Conservation (phyloP, 768 basidiomycete species). For the Termitomyces eurrhizus region DNA sequence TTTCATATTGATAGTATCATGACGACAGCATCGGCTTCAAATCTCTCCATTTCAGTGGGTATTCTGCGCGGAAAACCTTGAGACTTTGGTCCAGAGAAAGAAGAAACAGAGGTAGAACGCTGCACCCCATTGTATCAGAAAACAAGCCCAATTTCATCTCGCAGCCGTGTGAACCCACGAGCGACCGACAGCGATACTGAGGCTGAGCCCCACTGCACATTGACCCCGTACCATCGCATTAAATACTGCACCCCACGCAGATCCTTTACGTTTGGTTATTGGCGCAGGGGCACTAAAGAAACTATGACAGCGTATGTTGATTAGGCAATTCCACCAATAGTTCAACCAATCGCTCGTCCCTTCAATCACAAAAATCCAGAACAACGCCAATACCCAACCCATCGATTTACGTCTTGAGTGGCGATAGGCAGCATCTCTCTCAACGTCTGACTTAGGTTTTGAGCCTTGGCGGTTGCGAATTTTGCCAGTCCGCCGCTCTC, state of each 20-base stretch:
- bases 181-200: background rate
- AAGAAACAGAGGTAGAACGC: background rate
- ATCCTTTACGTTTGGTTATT: background rate
- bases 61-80: background rate
- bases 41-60: background rate
- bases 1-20: no score
- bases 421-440: constrained; percentile 3
- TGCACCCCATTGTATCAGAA: background rate
- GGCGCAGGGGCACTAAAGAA: background rate
- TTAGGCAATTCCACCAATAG: background rate
- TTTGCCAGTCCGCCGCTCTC: constrained; percentile 14
- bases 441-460: constrained; percentile 13
- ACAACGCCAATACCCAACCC: constrained; percentile 15
- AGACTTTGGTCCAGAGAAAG: background rate
- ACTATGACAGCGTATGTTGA: background rate
- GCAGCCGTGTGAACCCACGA: background rate
- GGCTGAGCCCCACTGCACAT: no score
- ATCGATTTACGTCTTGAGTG: constrained; percentile 8
- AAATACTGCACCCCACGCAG: background rate
- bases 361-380: constrained; percentile 4
- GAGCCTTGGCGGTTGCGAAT: constrained; percentile 12
- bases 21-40: no score
- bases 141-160: background rate
- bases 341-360: background rate
- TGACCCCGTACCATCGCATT: background rate